Evolutionary conservation across 139 green algal species (phyloP).

Genomic region (Coelastrella sp.): DNA sequence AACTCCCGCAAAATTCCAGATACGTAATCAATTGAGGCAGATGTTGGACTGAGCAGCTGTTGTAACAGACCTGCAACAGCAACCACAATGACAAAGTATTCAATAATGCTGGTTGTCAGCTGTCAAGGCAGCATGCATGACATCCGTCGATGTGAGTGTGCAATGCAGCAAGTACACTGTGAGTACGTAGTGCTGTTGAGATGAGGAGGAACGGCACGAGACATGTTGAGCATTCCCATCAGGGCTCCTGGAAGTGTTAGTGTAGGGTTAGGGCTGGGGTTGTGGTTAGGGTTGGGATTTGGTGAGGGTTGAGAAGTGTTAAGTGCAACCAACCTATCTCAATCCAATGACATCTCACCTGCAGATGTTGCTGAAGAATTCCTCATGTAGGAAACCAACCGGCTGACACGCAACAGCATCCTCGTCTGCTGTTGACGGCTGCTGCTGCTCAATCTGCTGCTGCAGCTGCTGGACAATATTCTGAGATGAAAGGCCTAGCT

Average conservation of each 20-base stretch:
- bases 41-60: neutral
- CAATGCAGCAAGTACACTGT: too few species aligned
- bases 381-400: conserved; percentile 35
- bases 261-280: too few species aligned
- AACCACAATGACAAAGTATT: neutral
- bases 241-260: too few species aligned
- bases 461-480: neutral
- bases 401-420: conserved; percentile 19
- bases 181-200: too few species aligned
- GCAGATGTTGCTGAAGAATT: neutral
- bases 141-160: neutral
- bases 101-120: neutral
- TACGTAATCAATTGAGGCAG: neutral
- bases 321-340: neutral
- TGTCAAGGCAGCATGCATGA: neutral
- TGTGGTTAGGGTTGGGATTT: neutral
- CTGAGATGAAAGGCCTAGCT: neutral
- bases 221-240: too few species aligned
- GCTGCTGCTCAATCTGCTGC: neutral
- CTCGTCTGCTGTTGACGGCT: neutral
- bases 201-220: too few species aligned
- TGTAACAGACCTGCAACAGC: neutral
- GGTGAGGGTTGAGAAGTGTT: neutral
- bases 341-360: conserved; percentile 12
- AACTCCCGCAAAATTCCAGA: too few species aligned